Evolutionary conservation across 495 filamentous ascomycete genomes (phyloP).

Genomic region (Delitschia confertaspora): DNA sequence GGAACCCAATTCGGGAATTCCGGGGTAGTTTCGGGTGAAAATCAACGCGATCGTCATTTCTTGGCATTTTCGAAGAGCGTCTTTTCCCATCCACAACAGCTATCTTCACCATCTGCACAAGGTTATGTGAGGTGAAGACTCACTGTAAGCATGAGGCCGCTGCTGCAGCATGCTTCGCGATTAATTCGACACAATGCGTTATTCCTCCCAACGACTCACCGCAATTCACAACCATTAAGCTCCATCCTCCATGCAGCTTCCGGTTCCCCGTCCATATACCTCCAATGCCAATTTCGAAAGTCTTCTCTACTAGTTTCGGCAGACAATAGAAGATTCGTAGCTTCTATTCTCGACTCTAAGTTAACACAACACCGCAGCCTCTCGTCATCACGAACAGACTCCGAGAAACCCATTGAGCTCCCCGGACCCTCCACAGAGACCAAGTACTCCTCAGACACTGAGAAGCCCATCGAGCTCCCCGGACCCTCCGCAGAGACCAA

Average conservation of each 20-base stretch:
- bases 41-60: neutral
- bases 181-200: neutral
- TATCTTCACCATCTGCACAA: conserved; percentile 1
- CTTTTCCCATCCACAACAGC: neutral
- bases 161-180: conserved; percentile 30
- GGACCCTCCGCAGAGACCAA: neutral
- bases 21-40: too few species aligned
- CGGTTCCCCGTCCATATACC: conserved; percentile 17
- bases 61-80: neutral
- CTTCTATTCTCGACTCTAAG: too few species aligned
- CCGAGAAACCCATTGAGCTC: neutral
- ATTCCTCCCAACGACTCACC: neutral
- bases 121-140: conserved; percentile 9
- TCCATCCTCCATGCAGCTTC: neutral
- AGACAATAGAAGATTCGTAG: neutral
- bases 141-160: conserved; percentile 27
- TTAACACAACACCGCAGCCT: neutral
- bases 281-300: conserved; percentile 25
- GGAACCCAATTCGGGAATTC: too few species aligned
- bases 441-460: neutral
- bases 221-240: neutral
- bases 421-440: neutral
- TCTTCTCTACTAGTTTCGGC: too few species aligned
- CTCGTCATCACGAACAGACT: neutral
- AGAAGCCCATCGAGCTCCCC: neutral